A percentile compares a stretch with the other conserved stretches of the same genome.
These are phyloP conservation scores for Candida michaelii DNA, from an alignment of 805 yeast genomes.

Conservation along the genomic window DNA sequence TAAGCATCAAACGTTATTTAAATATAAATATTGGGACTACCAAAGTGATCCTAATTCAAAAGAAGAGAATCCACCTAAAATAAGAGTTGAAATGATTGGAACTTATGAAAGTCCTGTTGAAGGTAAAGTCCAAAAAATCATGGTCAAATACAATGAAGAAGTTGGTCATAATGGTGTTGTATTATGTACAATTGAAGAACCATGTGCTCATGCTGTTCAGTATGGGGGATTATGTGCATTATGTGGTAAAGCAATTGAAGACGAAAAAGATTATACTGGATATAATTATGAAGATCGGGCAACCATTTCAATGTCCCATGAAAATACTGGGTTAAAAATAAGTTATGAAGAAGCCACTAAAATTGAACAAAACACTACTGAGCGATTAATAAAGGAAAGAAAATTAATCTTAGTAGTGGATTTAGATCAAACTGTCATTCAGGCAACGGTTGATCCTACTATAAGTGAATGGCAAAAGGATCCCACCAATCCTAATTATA, in stretches of 20 bases:
- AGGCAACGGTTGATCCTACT: conserved; percentile 96
- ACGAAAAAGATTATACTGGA: conserved; percentile 72
- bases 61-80: conserved; percentile 42
- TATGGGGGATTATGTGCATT: conserved; percentile 93
- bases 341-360: conserved; percentile 83
- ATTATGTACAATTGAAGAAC: conserved; percentile 65
- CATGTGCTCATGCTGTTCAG: conserved; percentile 90
- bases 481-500: conserved; percentile 79
- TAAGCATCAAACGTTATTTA: conserved; percentile 55
- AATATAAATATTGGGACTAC: conserved; percentile 67
- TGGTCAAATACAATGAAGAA: conserved; percentile 58
- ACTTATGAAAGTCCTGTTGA: conserved; percentile 81
- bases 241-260: conserved; percentile 78
- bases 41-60: conserved; percentile 53
- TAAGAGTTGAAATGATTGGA: conserved; percentile 67
- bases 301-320: conserved; percentile 86
- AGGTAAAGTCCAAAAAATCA: conserved; percentile 58
- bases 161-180: conserved; percentile 46
- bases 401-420: conserved; percentile 91
- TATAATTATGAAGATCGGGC: conserved; percentile 70
- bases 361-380: conserved; percentile 68
- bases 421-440: conserved; percentile 95
- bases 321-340: conserved; percentile 78
- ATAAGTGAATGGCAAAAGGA: conserved; percentile 96
- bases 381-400: conserved; percentile 55